phyloP scores from a whole-genome alignment of 257 asterid species.

The Solanum appendiculatum region DNA sequence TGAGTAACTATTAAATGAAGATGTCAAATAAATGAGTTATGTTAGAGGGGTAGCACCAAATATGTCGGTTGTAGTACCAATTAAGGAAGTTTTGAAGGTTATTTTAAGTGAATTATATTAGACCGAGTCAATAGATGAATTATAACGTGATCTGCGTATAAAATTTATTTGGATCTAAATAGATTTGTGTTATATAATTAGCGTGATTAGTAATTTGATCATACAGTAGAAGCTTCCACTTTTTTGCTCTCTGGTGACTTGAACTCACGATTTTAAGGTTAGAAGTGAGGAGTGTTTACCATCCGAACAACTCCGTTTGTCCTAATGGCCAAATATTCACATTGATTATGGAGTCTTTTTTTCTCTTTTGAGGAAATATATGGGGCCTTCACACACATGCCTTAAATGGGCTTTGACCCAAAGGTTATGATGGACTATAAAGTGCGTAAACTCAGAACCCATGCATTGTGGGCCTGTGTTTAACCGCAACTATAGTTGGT shows the following conservation, averaged over 20 bases:
- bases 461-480: background rate
- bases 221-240: too few species aligned
- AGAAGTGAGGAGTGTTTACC: too few species aligned
- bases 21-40: too few species aligned
- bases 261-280: rapidly evolving
- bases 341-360: background rate
- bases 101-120: too few species aligned
- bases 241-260: too few species aligned
- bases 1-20: too few species aligned
- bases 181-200: too few species aligned
- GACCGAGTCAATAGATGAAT: background rate
- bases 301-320: background rate
- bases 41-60: background rate
- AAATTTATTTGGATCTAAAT: background rate
- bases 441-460: background rate
- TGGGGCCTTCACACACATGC: background rate
- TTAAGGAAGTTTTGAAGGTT: background rate
- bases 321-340: background rate
- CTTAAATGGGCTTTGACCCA: background rate
- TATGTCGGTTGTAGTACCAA: background rate
- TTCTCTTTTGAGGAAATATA: background rate
- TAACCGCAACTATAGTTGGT: background rate
- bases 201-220: background rate
- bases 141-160: background rate
- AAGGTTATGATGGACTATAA: background rate